Evolutionary conservation across 2,329 filamentous ascomycete genomes (phyloP).

Genomic region (Dothiorella sarmentorum): DNA sequence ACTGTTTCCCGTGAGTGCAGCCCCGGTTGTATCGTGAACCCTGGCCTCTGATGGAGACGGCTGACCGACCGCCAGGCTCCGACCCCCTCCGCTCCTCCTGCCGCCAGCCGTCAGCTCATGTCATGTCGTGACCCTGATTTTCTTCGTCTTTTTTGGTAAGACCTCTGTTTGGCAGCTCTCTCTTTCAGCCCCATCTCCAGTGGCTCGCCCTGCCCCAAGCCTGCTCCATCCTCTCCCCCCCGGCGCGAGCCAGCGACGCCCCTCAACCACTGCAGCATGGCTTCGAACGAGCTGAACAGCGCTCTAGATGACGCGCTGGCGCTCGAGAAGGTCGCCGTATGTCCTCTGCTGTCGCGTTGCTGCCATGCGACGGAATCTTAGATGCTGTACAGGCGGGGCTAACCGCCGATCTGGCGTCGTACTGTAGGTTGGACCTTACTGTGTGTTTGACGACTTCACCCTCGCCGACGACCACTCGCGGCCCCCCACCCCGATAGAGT

Average conservation of each 20-base stretch:
- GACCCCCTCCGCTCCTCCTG: constrained; percentile 14
- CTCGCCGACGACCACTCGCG: constrained; percentile 7
- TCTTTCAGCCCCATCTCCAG: constrained; percentile 14
- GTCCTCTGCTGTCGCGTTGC: constrained; percentile 21
- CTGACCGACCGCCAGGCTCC: constrained; percentile 16
- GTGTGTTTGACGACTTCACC: constrained; percentile 36
- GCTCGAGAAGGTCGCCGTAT: constrained; percentile 38
- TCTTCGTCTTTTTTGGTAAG: constrained; percentile 23
- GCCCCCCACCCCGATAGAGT: constrained; percentile 7
- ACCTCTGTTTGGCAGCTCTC: constrained; percentile 17
- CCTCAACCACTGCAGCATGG: constrained; percentile 21
- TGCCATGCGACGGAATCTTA: background rate
- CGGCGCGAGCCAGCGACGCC: constrained; percentile 7
- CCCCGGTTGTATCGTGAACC: constrained; percentile 15
- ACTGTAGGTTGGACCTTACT: constrained; percentile 40
- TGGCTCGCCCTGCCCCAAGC: constrained; percentile 4
- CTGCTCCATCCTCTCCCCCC: constrained; percentile 12
- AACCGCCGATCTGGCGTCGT: constrained; percentile 22
- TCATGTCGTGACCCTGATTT: constrained; percentile 20
- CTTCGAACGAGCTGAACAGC: constrained; percentile 26
- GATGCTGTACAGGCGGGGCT: constrained; percentile 24
- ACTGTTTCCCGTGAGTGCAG: constrained; percentile 12
- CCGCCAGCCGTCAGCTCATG: constrained; percentile 18
- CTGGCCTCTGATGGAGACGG: constrained; percentile 10
- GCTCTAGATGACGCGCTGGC: constrained; percentile 35